These are phyloP conservation scores for Eleusine indica DNA, from an alignment of 176 grass and related monocot species.

Conservation along the genomic window DNA sequence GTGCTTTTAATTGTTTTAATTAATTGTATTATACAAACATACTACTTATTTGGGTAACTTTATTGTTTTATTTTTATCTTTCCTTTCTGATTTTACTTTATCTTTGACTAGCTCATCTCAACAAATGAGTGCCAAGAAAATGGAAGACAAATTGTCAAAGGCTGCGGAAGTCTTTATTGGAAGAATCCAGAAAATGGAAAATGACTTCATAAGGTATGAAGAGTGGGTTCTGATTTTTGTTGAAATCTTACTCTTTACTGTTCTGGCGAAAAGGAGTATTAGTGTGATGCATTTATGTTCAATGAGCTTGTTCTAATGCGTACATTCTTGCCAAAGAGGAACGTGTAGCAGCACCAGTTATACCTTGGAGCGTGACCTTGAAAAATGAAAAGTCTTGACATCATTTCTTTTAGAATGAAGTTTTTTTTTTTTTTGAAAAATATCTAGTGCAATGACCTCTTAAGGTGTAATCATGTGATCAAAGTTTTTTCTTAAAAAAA, in stretches of 20 bases:
- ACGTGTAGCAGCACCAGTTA: background rate
- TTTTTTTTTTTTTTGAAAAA: background rate
- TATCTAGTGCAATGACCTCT: background rate
- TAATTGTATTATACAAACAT: constrained; percentile 19
- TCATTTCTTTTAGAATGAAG: background rate
- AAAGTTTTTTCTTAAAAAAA: background rate
- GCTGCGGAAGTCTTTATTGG: constrained; percentile 75
- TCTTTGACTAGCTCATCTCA: constrained; percentile 63
- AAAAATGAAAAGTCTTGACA: background rate
- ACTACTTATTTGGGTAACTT: background rate
- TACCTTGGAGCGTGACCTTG: background rate
- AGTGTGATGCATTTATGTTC: constrained; percentile 21
- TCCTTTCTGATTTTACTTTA: constrained; percentile 42
- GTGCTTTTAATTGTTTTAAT: background rate
- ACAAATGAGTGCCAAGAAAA: constrained; percentile 60
- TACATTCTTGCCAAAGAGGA: background rate
- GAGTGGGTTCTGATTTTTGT: background rate
- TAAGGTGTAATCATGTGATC: background rate
- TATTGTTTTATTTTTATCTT: constrained; percentile 16
- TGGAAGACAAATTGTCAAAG: constrained; percentile 64
- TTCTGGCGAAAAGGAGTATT: background rate
- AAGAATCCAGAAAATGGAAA: constrained; percentile 76
- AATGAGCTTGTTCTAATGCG: background rate
- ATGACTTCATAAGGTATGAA: constrained; percentile 71
- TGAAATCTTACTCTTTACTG: constrained; percentile 1